Conservation (phyloP, 306 rosid genomes). For the Chamaecrista fasciculata region DNA sequence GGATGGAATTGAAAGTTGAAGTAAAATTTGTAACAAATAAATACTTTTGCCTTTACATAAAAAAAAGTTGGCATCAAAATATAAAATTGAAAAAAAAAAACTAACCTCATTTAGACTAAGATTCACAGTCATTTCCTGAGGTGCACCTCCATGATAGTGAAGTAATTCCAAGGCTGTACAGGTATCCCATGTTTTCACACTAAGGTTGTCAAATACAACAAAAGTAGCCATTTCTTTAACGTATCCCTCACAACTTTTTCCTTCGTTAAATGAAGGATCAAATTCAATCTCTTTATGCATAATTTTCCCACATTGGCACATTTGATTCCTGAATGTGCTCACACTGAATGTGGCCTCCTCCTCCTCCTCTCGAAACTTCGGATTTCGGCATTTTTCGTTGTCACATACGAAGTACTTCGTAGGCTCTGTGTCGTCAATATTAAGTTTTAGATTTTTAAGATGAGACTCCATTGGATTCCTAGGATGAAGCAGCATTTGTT, state of each 20-base stretch:
- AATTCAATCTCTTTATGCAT: too few species aligned
- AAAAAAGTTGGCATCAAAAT: too few species aligned
- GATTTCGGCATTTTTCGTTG: background rate
- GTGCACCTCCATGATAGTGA: too few species aligned
- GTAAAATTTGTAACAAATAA: too few species aligned
- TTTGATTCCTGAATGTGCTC: background rate
- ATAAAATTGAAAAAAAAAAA: background rate
- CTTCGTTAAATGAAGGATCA: too few species aligned
- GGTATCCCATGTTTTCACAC: too few species aligned
- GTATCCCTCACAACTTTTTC: background rate
- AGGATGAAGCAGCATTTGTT: conserved; percentile 4
- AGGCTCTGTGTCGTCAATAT: conserved; percentile 14
- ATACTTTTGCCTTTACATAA: too few species aligned
- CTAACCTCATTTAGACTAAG: background rate
- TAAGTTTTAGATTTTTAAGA: background rate
- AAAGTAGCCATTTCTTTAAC: background rate
- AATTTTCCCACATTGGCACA: conserved; percentile 4
- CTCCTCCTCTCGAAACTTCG: too few species aligned
- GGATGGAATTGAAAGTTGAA: too few species aligned
- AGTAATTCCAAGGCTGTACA: too few species aligned
- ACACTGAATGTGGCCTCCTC: too few species aligned
- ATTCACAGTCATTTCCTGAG: background rate
- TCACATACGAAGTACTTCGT: background rate
- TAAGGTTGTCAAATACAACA: background rate
- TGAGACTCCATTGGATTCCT: background rate